Percentiles rank a stretch among this genome's conserved stretches.
These are phyloP conservation scores for Tricholoma matsutake DNA, from an alignment of 768 basidiomycete genomes.

Conservation along the genomic window DNA sequence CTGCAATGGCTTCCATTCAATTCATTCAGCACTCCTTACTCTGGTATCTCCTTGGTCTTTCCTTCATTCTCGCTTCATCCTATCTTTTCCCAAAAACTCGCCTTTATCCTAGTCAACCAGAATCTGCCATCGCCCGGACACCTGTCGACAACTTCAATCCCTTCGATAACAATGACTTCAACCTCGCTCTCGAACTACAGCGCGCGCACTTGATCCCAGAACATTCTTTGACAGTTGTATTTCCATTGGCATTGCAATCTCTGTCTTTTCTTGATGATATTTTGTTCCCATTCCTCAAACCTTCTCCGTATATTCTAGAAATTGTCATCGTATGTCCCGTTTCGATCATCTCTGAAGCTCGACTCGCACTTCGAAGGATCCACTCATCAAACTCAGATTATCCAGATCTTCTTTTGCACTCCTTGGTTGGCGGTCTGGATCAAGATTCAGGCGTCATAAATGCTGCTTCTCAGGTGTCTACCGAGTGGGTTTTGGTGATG, in stretches of 20 bases:
- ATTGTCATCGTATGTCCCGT: slow-evolving; percentile 47
- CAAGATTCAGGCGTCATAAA: slow-evolving; percentile 29
- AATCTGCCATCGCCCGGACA: background rate
- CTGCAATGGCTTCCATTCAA: background rate
- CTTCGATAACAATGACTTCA: background rate
- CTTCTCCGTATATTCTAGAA: slow-evolving; percentile 36
- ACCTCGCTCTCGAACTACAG: background rate
- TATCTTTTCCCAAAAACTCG: background rate
- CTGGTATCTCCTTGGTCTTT: background rate
- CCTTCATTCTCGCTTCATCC: background rate
- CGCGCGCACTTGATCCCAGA: slow-evolving; percentile 11
- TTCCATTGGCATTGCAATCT: slow-evolving; percentile 42
- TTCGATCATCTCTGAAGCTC: slow-evolving; percentile 30
- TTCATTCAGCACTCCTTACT: background rate
- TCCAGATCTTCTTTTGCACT: slow-evolving; percentile 41
- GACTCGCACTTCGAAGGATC: slow-evolving; percentile 30
- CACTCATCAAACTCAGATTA: slow-evolving; percentile 30
- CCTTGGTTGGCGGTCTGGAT: slow-evolving; percentile 23
- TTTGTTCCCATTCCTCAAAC: slow-evolving; percentile 37
- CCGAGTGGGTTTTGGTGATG: slow-evolving; percentile 51
- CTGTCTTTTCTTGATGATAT: slow-evolving; percentile 29
- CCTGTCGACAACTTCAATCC: too few relatives aligned
- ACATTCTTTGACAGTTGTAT: slow-evolving; percentile 43
- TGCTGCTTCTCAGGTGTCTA: slow-evolving; percentile 35
- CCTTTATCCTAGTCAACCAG: background rate